Evolutionary conservation across 345 rosid species (phyloP).

Genomic region (Aethionema arabicum): DNA sequence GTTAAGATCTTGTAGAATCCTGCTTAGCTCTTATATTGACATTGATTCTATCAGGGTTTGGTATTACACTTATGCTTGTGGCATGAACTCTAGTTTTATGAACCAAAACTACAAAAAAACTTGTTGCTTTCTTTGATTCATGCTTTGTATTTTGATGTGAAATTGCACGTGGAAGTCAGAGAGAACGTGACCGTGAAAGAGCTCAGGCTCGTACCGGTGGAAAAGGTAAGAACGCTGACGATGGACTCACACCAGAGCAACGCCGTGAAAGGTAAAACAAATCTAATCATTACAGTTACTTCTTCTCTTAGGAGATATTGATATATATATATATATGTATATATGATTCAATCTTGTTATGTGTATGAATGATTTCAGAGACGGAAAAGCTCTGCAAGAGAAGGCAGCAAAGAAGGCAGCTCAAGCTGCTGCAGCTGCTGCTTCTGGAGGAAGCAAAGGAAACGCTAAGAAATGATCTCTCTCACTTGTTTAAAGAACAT

Average conservation of each 20-base stretch:
- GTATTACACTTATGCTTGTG: background rate
- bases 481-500: background rate
- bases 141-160: constrained; percentile 10
- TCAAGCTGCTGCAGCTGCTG: constrained; percentile 49
- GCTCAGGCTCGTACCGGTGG: constrained; percentile 56
- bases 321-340: background rate
- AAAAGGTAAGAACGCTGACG: constrained; percentile 46
- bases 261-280: constrained; percentile 73
- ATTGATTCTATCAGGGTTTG: too few relatives aligned
- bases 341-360: constrained; percentile 5
- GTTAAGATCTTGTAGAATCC: constrained; percentile 12
- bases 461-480: constrained; percentile 37
- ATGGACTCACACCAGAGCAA: constrained; percentile 83
- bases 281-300: background rate
- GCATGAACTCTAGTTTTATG: background rate
- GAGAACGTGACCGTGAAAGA: constrained; percentile 84
- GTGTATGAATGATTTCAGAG: constrained; percentile 41
- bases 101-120: background rate
- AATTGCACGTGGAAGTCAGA: constrained; percentile 66
- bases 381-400: constrained; percentile 90
- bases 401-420: constrained; percentile 84
- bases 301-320: background rate
- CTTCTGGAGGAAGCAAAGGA: constrained; percentile 41
- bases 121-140: constrained; percentile 30
- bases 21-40: background rate